Conservation (phyloP, 176 grass and related monocot species). For the Paspalum notatum region DNA sequence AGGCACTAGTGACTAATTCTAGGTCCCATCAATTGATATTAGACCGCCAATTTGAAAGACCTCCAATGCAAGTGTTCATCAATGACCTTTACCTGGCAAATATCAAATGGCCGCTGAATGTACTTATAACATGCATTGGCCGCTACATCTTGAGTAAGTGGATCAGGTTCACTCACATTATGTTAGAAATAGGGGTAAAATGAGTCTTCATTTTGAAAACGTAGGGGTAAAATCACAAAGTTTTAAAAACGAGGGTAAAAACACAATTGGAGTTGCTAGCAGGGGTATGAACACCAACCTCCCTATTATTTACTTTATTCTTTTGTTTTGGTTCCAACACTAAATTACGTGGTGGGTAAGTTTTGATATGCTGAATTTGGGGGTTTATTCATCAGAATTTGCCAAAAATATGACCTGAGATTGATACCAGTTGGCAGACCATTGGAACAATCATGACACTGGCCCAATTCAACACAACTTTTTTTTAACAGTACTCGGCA, state of each 20-base stretch:
- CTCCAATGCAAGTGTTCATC: not conserved
- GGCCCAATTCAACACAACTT: not conserved
- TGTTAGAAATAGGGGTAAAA: no score
- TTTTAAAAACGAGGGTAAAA: no score
- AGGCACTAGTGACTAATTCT: not conserved
- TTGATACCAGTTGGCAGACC: not conserved
- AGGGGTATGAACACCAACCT: no score
- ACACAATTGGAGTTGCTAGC: no score
- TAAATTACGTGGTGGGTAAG: not conserved
- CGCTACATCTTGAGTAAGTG: not conserved
- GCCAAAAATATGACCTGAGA: constrained; percentile 1
- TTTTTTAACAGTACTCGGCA: not conserved
- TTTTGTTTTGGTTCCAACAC: not conserved
- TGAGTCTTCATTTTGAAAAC: no score
- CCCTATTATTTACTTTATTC: not conserved
- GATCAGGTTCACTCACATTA: constrained; percentile 4
- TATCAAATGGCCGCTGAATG: not conserved
- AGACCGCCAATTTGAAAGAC: not conserved
- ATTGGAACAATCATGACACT: constrained; percentile 3
- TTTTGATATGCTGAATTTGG: not conserved
- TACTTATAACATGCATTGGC: not conserved
- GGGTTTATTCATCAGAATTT: not conserved
- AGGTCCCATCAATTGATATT: not conserved
- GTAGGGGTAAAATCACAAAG: no score
- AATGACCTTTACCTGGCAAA: not conserved